Conservation (phyloP, 2,329 filamentous ascomycete genomes). For the Bipolaris sorokiniana region DNA sequence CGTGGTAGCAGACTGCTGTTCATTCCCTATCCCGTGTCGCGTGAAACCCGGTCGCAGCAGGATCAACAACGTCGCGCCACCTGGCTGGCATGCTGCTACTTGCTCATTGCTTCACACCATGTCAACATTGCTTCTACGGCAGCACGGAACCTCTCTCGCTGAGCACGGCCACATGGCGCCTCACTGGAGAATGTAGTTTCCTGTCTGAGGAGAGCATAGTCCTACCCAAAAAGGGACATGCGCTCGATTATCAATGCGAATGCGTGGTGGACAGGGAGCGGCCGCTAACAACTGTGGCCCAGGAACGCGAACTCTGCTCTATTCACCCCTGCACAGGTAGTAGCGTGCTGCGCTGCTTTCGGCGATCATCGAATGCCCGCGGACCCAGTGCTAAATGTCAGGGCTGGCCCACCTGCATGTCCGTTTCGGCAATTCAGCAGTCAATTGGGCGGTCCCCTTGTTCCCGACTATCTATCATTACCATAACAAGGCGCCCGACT, state of each 20-base stretch:
- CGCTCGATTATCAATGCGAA: constrained; percentile 20
- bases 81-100: not conserved
- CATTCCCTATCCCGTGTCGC: constrained; percentile 15
- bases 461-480: constrained; percentile 9
- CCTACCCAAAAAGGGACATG: constrained; percentile 8
- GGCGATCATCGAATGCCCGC: constrained; percentile 22
- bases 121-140: constrained; percentile 1
- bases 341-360: constrained; percentile 16
- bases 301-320: constrained; percentile 17
- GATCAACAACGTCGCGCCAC: constrained; percentile 5
- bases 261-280: constrained; percentile 19
- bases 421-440: constrained; percentile 23
- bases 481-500: constrained; percentile 7
- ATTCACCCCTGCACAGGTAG: constrained; percentile 19
- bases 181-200: constrained; percentile 6
- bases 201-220: constrained; percentile 5
- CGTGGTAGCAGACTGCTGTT: constrained; percentile 27
- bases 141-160: not conserved
- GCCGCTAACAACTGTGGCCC: constrained; percentile 15
- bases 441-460: constrained; percentile 23
- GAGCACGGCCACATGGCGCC: not conserved
- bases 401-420: constrained; percentile 22
- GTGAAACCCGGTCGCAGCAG: constrained; percentile 24
- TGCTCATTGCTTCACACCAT: constrained; percentile 1
- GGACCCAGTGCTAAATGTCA: constrained; percentile 19